Base-by-base conservation (phyloP, 2,329 filamentous ascomycete genomes). In the Herpomyces periplanetae region DNA sequence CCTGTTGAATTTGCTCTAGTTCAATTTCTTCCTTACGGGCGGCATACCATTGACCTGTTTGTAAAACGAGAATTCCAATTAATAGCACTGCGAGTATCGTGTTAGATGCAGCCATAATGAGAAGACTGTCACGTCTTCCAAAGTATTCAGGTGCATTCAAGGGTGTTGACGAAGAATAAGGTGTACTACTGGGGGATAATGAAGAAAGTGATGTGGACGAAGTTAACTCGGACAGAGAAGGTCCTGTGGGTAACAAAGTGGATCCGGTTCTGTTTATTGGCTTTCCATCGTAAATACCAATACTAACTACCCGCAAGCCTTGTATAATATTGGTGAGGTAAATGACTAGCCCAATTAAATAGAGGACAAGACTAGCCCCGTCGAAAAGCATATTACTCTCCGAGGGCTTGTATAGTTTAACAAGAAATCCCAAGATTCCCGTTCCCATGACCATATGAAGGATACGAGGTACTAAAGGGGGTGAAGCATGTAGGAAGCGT, bases 11-110 rank as follows among this genome's bases (percentile, higher is more conserved):
- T 34, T 55, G 51, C 32, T 53, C 55, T 21, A 51, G 47, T 38
- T 88, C 73, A 35, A 73, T 63, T 32, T 50, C 49, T 40, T 91
- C 73, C 43, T 84, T 84, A 34, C 66, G 52, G 50, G 91, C 73
- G 11, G 80, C 80, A 43, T 96, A 96, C 80, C 75, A 91, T 49
- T 91, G 69, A 5, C 80, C 80, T 9, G 69, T 69, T 52, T 96
- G 80, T 33, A 96, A 42, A 13, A 88, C 66, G 27, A 96, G 37
- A 5, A 96, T 66, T 3, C 80, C 80, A 3, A 91, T 60, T 20
- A 96, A 42, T 12, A 96, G 69, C 17, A 96, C 50, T 13, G 75
- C 80, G 22, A 91, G 42, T 34, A 96, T 96, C 3, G 80, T 91
- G 41, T 96, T 87, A 38, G 69, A 87, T 4, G 80, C 80, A 13